Percentiles rank a stretch among this genome's conserved stretches.
These are phyloP conservation scores for Trichoderma brevicompactum DNA, from an alignment of 2,329 filamentous ascomycete genomes.

Conservation along the genomic window DNA sequence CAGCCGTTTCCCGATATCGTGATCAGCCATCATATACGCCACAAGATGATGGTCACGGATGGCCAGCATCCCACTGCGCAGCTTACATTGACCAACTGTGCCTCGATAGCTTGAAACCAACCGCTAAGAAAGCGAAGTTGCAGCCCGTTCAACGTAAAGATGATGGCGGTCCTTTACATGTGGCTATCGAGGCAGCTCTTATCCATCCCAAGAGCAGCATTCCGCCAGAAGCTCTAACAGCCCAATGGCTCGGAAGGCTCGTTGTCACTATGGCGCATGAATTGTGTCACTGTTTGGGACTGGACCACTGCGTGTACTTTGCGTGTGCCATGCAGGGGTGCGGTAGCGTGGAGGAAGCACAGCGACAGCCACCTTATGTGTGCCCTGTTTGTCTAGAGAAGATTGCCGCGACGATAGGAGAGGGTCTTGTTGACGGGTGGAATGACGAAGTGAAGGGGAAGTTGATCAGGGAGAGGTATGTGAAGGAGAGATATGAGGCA, in stretches of 20 bases:
- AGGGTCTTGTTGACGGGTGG: slow-evolving; percentile 16
- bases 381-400: slow-evolving; percentile 65
- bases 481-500: slow-evolving; percentile 24
- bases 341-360: slow-evolving; percentile 60
- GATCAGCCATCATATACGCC: slow-evolving; percentile 57
- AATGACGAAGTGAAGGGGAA: not conserved
- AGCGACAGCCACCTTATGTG: slow-evolving; percentile 65
- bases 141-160: not conserved
- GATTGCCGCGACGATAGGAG: slow-evolving; percentile 39
- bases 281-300: slow-evolving; percentile 67
- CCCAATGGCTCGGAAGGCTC: slow-evolving; percentile 61
- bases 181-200: slow-evolving; percentile 44
- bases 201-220: slow-evolving; percentile 33
- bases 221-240: slow-evolving; percentile 38
- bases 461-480: slow-evolving; percentile 6
- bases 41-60: slow-evolving; percentile 58
- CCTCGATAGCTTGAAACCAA: not conserved
- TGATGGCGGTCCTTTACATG: not conserved
- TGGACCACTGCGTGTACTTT: slow-evolving; percentile 69
- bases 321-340: slow-evolving; percentile 68
- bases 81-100: slow-evolving; percentile 51
- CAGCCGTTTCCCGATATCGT: slow-evolving; percentile 64
- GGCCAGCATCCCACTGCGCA: slow-evolving; percentile 67
- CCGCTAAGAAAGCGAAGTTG: not conserved
- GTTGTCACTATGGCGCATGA: slow-evolving; percentile 67